These are phyloP conservation scores for Tuber microsphaerosporum DNA, from an alignment of 495 filamentous ascomycete genomes.

Conservation along the genomic window DNA sequence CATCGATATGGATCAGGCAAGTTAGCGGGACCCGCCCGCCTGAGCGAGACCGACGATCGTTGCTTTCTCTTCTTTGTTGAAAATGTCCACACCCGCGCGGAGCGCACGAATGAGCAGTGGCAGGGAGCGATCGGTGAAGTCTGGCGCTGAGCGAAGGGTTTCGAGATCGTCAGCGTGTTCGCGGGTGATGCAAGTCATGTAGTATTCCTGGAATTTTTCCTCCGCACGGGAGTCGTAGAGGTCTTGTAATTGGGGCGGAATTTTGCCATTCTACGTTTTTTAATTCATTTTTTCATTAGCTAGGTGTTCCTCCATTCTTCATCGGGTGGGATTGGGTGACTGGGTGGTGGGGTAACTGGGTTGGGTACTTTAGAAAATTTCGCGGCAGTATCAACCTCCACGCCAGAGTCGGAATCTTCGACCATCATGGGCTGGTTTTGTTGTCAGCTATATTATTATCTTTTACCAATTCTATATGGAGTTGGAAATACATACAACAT, in stretches of 20 bases:
- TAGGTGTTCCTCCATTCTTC: background rate
- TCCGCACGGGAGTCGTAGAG: conserved; percentile 44
- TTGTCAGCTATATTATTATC: background rate
- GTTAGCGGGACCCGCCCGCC: background rate
- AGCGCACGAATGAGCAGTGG: conserved; percentile 58
- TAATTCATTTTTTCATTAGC: conserved; percentile 8
- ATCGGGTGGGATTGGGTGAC: background rate
- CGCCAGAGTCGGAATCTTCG: background rate
- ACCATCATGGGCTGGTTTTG: background rate
- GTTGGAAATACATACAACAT: background rate
- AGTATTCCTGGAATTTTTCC: conserved; percentile 54
- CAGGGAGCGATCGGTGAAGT: conserved; percentile 59
- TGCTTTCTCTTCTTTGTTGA: conserved; percentile 33
- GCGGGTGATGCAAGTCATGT: conserved; percentile 57
- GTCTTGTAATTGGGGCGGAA: conserved; percentile 31
- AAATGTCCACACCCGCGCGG: conserved; percentile 52
- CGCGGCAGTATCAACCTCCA: background rate
- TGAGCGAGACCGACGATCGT: conserved; percentile 15
- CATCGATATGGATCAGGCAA: background rate
- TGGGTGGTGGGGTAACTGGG: background rate
- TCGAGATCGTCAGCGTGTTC: conserved; percentile 69
- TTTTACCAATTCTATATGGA: background rate
- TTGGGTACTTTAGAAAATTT: conserved; percentile 3
- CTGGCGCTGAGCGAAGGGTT: conserved; percentile 56
- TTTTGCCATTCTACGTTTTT: conserved; percentile 26